Conservation (phyloP, 345 rosid genomes). For the Rhizophora mangle region DNA sequence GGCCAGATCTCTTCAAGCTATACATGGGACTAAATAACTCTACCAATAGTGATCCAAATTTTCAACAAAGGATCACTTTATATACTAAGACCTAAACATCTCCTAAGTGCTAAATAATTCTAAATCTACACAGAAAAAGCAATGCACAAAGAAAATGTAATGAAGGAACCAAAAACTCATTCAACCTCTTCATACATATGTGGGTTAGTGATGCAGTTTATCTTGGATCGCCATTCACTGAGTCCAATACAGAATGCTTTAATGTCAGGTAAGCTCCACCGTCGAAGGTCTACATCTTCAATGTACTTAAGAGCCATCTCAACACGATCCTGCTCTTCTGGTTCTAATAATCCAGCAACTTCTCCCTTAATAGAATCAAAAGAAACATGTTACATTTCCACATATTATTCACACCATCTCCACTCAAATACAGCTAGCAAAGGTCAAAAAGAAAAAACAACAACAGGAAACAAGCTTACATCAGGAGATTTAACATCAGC, state of each 20-base stretch:
- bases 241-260: constrained; percentile 59
- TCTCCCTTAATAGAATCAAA: constrained; percentile 29
- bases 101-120: background rate
- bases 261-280: constrained; percentile 61
- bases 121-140: background rate
- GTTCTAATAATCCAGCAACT: constrained; percentile 36
- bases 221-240: constrained; percentile 57
- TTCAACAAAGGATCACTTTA: background rate
- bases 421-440: background rate
- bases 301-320: constrained; percentile 60
- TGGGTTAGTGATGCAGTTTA: constrained; percentile 71
- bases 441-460: background rate
- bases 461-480: constrained; percentile 39
- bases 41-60: background rate
- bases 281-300: constrained; percentile 73
- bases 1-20: background rate
- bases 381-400: constrained; percentile 1
- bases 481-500: constrained; percentile 17
- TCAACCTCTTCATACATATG: constrained; percentile 64
- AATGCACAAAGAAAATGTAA: background rate
- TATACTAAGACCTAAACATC: background rate
- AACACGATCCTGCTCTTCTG: constrained; percentile 39
- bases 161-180: background rate
- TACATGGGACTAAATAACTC: background rate
- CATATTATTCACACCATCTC: background rate